These are phyloP conservation scores for Talaromyces sp. DNA, from an alignment of 2,329 filamentous ascomycete species.

Conservation along the genomic window DNA sequence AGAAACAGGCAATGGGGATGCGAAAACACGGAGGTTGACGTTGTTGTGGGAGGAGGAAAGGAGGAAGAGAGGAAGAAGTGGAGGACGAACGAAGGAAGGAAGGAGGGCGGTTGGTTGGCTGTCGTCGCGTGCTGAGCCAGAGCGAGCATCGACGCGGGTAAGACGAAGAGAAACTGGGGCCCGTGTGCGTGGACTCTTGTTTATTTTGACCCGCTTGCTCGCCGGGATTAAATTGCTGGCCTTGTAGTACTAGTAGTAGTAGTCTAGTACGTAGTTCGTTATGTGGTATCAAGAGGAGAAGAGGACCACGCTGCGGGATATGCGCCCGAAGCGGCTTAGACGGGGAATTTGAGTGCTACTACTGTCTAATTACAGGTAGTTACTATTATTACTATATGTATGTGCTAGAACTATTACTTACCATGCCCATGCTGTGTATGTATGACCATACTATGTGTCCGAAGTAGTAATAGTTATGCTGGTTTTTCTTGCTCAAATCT, in stretches of 20 bases:
- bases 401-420: background rate
- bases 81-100: constrained; percentile 13
- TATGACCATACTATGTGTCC: background rate
- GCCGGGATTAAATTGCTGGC: background rate
- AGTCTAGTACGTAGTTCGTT: too few species aligned
- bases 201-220: constrained; percentile 29
- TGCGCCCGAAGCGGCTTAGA: constrained; percentile 3
- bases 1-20: background rate
- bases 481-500: too few species aligned
- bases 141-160: constrained; percentile 13
- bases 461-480: background rate
- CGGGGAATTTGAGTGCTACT: background rate
- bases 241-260: too few species aligned
- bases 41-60: background rate
- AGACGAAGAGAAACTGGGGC: constrained; percentile 11
- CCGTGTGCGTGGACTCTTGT: constrained; percentile 16
- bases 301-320: background rate
- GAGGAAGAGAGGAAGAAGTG: constrained; percentile 11
- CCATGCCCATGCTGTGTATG: background rate
- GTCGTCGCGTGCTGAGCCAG: constrained; percentile 6
- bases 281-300: background rate
- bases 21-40: background rate
- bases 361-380: background rate
- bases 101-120: constrained; percentile 18
- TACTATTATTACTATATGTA: background rate